Evolutionary conservation across 805 yeast genomes (phyloP).

Genomic region (Cyberlindnera misumaiensis): DNA sequence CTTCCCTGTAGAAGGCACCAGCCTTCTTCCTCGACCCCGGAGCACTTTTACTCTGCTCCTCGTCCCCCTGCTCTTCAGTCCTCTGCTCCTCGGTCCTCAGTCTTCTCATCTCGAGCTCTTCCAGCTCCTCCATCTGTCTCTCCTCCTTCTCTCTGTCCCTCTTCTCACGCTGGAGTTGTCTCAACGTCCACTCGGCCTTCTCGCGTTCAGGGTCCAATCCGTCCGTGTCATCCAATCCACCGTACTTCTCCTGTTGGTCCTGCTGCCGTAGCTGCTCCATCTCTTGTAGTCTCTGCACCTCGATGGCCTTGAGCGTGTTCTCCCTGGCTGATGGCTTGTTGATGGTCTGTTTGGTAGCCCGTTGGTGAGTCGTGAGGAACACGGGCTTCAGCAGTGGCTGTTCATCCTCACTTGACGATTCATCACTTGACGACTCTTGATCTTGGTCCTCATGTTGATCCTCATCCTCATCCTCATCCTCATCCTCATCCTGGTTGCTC

Average conservation of each 20-base stretch:
- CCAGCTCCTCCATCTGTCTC: slow-evolving; percentile 21
- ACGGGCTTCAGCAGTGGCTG: slow-evolving; percentile 20
- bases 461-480: slow-evolving; percentile 26
- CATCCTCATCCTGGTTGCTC: slow-evolving; percentile 20
- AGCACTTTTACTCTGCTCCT: slow-evolving; percentile 5
- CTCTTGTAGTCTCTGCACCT: slow-evolving; percentile 21
- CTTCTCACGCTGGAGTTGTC: slow-evolving; percentile 39
- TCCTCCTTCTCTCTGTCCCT: slow-evolving; percentile 16
- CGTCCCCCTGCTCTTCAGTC: slow-evolving; percentile 11
- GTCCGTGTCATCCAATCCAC: slow-evolving; percentile 52
- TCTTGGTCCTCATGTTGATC: slow-evolving; percentile 9
- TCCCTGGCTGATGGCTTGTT: too few species aligned
- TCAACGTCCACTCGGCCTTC: slow-evolving; percentile 52
- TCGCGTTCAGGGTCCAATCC: slow-evolving; percentile 47
- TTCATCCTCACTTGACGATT: slow-evolving; percentile 10
- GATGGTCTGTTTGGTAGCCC: not conserved
- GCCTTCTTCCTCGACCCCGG: not conserved
- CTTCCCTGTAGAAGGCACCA: slow-evolving; percentile 20
- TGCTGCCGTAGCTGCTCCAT: slow-evolving; percentile 14
- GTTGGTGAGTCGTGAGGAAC: slow-evolving; percentile 16
- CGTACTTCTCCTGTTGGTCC: slow-evolving; percentile 19
- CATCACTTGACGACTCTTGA: slow-evolving; percentile 9
- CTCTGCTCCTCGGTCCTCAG: slow-evolving; percentile 19
- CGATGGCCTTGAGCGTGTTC: slow-evolving; percentile 21
- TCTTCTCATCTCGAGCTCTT: slow-evolving; percentile 20